Evolutionary conservation across 2,329 filamentous ascomycete species (phyloP).

Genomic region (Trichophyton verrucosum): DNA sequence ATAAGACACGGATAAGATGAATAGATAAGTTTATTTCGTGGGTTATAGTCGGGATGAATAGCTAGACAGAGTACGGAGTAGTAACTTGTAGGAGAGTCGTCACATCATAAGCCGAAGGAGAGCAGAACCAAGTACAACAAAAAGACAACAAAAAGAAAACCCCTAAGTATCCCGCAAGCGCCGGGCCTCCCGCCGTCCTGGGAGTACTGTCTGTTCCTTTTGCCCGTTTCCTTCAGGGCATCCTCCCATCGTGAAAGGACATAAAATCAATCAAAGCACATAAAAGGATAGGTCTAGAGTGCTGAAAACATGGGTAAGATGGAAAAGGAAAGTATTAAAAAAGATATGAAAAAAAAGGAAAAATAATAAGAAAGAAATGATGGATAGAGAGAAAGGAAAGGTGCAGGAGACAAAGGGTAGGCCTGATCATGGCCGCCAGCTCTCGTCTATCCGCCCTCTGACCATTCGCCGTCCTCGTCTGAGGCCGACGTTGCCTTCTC

Average conservation of each 20-base stretch:
- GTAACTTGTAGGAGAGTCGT: background rate
- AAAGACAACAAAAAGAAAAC: background rate
- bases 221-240: background rate
- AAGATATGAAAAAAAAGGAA: slow-evolving; percentile 1
- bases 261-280: background rate
- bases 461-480: slow-evolving; percentile 22
- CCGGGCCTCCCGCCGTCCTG: background rate
- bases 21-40: background rate
- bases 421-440: slow-evolving; percentile 15
- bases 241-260: background rate
- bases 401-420: background rate
- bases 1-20: background rate
- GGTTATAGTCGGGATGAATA: background rate
- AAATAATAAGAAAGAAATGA: background rate
- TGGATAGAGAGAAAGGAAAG: background rate
- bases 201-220: background rate
- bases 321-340: slow-evolving; percentile 9
- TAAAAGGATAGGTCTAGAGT: background rate
- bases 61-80: background rate
- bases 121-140: background rate
- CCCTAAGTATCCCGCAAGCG: background rate
- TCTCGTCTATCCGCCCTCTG: slow-evolving; percentile 19
- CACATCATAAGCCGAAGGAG: background rate
- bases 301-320: slow-evolving; percentile 4
- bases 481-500: slow-evolving; percentile 33